These are phyloP conservation scores for Leishmania arabica DNA, from an alignment of 208 protist genomes.

Conservation along the genomic window DNA sequence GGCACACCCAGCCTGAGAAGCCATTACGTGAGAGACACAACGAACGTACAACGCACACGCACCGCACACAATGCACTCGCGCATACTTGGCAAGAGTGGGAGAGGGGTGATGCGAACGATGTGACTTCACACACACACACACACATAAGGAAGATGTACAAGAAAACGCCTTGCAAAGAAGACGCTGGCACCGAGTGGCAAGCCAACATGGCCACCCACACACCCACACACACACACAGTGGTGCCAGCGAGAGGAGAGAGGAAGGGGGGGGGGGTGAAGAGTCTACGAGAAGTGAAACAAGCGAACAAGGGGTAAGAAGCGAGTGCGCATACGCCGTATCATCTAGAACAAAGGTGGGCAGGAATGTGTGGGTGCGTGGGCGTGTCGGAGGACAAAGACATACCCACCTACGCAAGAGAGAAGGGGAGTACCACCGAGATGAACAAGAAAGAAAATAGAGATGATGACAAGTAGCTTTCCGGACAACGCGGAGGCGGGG, in stretches of 20 bases:
- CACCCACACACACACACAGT: too few relatives aligned
- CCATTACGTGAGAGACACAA: not conserved
- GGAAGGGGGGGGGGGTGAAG: not conserved
- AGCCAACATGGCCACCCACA: too few relatives aligned
- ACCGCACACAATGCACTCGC: not conserved
- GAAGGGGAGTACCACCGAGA: not conserved
- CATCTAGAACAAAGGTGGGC: not conserved
- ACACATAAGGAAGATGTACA: not conserved
- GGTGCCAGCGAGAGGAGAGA: not conserved
- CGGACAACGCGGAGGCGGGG: not conserved
- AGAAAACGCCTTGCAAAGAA: not conserved
- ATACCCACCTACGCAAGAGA: not conserved
- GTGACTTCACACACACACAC: too few relatives aligned
- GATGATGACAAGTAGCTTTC: not conserved
- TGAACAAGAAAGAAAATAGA: slow-evolving; percentile 14
- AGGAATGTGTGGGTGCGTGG: not conserved
- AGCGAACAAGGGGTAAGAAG: not conserved
- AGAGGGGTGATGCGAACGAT: not conserved
- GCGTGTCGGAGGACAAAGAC: too few relatives aligned
- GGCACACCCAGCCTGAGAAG: not conserved
- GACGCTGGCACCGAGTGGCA: not conserved
- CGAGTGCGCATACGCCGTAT: not conserved
- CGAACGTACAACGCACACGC: not conserved
- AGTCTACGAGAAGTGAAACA: not conserved
- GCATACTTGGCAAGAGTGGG: not conserved